phyloP scores from a whole-genome alignment of 2,329 filamentous ascomycete genomes.

The Pseudopyricularia javanii region DNA sequence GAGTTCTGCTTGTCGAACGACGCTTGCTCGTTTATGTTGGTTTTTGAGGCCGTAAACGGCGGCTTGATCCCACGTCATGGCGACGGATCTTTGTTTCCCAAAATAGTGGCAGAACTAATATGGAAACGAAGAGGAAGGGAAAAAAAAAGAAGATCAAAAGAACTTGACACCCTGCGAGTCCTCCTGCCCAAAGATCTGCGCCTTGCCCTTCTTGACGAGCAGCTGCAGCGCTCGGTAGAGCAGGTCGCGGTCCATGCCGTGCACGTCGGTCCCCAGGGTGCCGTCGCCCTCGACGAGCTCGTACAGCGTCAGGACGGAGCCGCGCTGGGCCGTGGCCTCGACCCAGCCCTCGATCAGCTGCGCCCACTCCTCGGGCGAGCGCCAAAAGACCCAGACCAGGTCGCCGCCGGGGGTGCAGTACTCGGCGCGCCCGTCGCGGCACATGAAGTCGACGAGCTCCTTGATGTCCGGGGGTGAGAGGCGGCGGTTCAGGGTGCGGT shows the following conservation, averaged over 20 bases:
- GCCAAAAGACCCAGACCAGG: constrained; percentile 71
- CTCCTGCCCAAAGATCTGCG: constrained; percentile 84
- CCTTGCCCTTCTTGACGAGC: constrained; percentile 80
- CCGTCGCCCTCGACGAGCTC: constrained; percentile 83
- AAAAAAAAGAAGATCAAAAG: constrained; percentile 41
- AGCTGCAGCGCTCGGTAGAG: constrained; percentile 68
- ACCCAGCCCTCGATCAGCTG: constrained; percentile 66
- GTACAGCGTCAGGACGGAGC: constrained; percentile 80
- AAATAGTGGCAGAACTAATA: no score
- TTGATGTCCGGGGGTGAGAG: constrained; percentile 37
- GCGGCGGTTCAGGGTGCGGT: constrained; percentile 38
- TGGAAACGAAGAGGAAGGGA: not conserved
- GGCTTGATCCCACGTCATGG: not conserved
- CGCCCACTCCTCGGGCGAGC: constrained; percentile 83
- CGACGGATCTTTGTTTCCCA: not conserved
- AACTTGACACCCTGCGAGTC: constrained; percentile 92
- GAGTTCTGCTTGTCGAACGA: no score
- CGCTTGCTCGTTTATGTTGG: no score
- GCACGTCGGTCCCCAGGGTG: constrained; percentile 62
- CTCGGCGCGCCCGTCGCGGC: constrained; percentile 50
- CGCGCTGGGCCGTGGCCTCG: constrained; percentile 80
- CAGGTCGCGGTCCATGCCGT: constrained; percentile 76
- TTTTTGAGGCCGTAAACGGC: not conserved
- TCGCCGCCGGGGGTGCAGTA: constrained; percentile 41
- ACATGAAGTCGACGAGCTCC: constrained; percentile 48